phyloP scores from a whole-genome alignment of 169 alveolate species.

The Cryptosporidium ubiquitum region DNA sequence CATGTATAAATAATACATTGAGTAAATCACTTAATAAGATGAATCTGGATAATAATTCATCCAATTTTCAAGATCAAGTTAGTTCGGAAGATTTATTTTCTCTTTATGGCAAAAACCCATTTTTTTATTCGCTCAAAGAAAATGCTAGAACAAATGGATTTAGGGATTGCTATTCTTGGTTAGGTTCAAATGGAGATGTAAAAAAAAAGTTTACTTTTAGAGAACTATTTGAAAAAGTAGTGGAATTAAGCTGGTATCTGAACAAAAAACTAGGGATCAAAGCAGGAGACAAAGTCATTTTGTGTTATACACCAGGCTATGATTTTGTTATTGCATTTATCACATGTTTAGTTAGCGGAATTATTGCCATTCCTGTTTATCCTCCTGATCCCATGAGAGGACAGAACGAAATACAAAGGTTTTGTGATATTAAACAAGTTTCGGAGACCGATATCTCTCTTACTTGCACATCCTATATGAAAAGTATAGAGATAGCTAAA shows the following conservation, averaged over 20 bases:
- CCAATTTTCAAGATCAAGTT: not conserved
- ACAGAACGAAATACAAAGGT: constrained; percentile 78
- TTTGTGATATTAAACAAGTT: constrained; percentile 79
- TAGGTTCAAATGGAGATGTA: constrained; percentile 38
- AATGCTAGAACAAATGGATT: constrained; percentile 16
- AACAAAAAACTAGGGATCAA: constrained; percentile 74
- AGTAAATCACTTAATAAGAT: not conserved
- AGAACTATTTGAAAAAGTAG: constrained; percentile 71
- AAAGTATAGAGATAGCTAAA: constrained; percentile 37
- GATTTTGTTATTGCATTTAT: constrained; percentile 79
- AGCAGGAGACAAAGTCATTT: constrained; percentile 76
- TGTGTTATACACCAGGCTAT: constrained; percentile 68
- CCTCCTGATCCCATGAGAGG: constrained; percentile 83
- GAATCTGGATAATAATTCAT: not conserved
- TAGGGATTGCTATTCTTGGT: constrained; percentile 44
- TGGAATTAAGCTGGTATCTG: constrained; percentile 64
- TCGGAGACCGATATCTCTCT: constrained; percentile 76
- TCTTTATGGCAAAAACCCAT: constrained; percentile 53
- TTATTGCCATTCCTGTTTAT: constrained; percentile 82
- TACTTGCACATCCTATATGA: constrained; percentile 70
- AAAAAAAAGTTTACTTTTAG: constrained; percentile 50
- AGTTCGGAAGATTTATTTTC: constrained; percentile 3
- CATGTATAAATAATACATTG: not conserved
- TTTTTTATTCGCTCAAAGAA: constrained; percentile 24
- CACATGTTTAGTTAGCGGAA: constrained; percentile 78